These are phyloP conservation scores for Trypanosoma avium DNA, from an alignment of 208 protist species.

Conservation along the genomic window DNA sequence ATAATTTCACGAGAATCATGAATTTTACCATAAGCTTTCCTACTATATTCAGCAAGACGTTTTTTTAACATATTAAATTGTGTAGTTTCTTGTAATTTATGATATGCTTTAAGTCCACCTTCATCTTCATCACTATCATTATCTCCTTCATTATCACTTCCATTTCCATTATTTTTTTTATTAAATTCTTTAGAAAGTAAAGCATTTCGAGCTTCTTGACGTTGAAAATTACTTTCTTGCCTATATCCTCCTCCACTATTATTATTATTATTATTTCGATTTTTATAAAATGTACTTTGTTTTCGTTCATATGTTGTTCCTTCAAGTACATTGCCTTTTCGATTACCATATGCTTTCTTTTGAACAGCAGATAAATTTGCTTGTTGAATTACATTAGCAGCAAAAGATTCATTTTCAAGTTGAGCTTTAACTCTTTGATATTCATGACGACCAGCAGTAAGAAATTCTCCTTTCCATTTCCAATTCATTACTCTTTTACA, in stretches of 20 bases:
- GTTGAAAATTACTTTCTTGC: constrained; percentile 55
- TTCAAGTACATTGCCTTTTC: constrained; percentile 90
- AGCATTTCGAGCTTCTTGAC: constrained; percentile 63
- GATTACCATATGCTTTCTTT: constrained; percentile 91
- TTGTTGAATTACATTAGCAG: constrained; percentile 71
- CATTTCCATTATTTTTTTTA: constrained; percentile 13
- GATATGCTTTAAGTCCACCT: constrained; percentile 66
- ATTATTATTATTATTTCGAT: constrained; percentile 30
- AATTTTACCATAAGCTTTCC: constrained; percentile 97
- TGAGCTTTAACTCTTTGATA: constrained; percentile 95
- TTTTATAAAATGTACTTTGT: constrained; percentile 26
- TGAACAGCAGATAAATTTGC: constrained; percentile 84
- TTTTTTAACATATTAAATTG: constrained; percentile 94
- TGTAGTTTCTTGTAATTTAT: constrained; percentile 88
- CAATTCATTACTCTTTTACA: constrained; percentile 98
- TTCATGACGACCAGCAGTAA: constrained; percentile 94
- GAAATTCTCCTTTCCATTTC: constrained; percentile 98
- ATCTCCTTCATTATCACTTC: constrained; percentile 24
- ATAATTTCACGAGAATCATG: constrained; percentile 93
- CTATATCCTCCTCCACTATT: constrained; percentile 61
- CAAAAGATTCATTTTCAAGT: constrained; percentile 95
- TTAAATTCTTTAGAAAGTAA: constrained; percentile 52
- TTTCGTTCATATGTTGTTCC: constrained; percentile 85
- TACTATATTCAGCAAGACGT: constrained; percentile 96
- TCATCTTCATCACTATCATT: constrained; percentile 41